Base-by-base conservation (phyloP, 495 filamentous ascomycete species). In the Podospora didyma region DNA sequence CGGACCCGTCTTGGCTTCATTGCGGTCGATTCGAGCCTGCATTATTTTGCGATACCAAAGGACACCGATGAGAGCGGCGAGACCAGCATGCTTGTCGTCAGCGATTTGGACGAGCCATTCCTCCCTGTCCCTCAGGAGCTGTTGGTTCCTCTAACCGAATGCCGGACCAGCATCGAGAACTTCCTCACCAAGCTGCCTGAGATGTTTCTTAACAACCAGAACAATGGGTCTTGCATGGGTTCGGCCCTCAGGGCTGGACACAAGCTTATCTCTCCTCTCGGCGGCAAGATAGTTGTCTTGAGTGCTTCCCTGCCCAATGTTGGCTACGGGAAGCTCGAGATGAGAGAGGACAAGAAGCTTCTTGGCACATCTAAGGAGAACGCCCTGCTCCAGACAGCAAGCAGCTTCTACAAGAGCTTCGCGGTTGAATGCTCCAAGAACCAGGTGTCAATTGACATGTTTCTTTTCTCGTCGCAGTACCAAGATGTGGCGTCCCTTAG, bases 381-480 rank as follows among this genome's bases (percentile, higher is more conserved):
- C 62, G 76, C 77, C 52, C 79, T 98, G 28, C 77, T 98, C 48
- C 93, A 97, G 67, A 97, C 95, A 0, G 89, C 82, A 12, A 96
- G 88, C 75, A 88, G 89, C 60, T 98, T 98, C 72, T 98, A 98
- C 82, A 98, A 98, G 78, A 96, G 90, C 67, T 98, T 98, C 69
- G 94, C 94, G 2, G 95, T 98, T 6, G 94, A 98, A 67, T 98
- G 94, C 70, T 97, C 93, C 45, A 98, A 98, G 74, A 92, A 92
- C 57, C 94, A 98, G 69, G 93, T 98, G 9, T 97, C 93, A 0
- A 89, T 97, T 64, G 94, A 98, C 72, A 98, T 98, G 94, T 98
- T 98, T 77, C 80, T 98, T 46, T 98, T 98, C 79, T 93, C 90
- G 3, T 92, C 91, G 11, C 88, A 92, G 64, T 98, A 98, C 70